A percentile compares a stretch with the other conserved stretches of the same genome.
Conservation (phyloP, 2,329 filamentous ascomycete genomes). For the Claviceps paspali region DNA sequence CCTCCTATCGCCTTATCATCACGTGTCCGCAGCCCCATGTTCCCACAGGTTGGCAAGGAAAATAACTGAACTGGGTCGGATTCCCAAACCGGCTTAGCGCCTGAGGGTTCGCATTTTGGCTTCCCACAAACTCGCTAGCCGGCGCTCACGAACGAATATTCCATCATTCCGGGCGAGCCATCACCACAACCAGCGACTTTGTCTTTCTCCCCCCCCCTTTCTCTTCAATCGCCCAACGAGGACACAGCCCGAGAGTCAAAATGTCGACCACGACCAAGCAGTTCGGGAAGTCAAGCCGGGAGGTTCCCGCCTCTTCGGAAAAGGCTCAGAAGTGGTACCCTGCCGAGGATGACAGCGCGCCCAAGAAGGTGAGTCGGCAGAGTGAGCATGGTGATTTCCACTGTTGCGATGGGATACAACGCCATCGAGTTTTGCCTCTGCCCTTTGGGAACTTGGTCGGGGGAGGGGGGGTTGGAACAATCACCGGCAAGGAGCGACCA, state of each 20-base stretch:
- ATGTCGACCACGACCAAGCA: slow-evolving; percentile 80
- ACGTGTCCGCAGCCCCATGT: slow-evolving; percentile 22
- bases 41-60: slow-evolving; percentile 9
- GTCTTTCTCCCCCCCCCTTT: slow-evolving; percentile 20
- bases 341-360: slow-evolving; percentile 74
- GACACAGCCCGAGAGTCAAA: slow-evolving; percentile 35
- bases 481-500: too few species aligned
- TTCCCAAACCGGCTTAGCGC: slow-evolving; percentile 19
- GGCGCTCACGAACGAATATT: slow-evolving; percentile 27
- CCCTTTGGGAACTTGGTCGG: not conserved
- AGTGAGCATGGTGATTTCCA: slow-evolving; percentile 9
- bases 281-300: slow-evolving; percentile 93
- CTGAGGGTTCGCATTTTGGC: slow-evolving; percentile 28
- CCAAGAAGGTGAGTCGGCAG: slow-evolving; percentile 75
- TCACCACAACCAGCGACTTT: slow-evolving; percentile 13
- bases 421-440: not conserved
- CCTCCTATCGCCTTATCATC: slow-evolving; percentile 20
- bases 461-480: too few species aligned
- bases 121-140: slow-evolving; percentile 28
- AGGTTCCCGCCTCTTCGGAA: slow-evolving; percentile 71
- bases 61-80: slow-evolving; percentile 8
- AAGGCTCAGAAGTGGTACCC: slow-evolving; percentile 99
- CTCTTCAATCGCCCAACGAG: slow-evolving; percentile 19
- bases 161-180: slow-evolving; percentile 24
- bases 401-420: slow-evolving; percentile 4